Base-by-base conservation (phyloP, 176 grass and related monocot genomes). In the Themeda triandra region DNA sequence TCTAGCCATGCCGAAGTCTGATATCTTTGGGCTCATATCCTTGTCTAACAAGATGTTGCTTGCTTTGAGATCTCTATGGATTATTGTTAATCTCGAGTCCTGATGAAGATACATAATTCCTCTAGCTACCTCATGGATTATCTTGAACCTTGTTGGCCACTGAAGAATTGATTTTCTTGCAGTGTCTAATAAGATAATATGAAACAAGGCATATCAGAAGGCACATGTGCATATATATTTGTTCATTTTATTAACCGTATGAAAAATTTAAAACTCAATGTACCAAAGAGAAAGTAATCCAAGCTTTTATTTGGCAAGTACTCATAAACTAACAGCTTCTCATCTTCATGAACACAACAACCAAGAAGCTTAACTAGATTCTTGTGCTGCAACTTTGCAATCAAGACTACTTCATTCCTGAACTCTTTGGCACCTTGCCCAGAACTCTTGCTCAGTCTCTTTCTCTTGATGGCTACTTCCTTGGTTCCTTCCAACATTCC, bases 101-200 rank as follows among this genome's bases (percentile, higher is more conserved):
- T 82, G 82, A 51, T 93, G 91, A 13, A 93, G 91, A 65, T 93
- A 93, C 14, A 90, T 49, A 46, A 93, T 79, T n/a, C 91, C 91
- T 75, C 87, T 83, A 48, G 85, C 88, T 65, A 90, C 10, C 0
- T 88, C 88, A 19, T 88, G 65, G 2, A 88, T 88, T 77, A 93
- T 93, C 18, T 45, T 90, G 28, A 73, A 85, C 39, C 91, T 59
- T 67, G 21, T 85, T 7, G 23, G 37, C 88, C 91, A 93, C 66
- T 88, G 85, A 48, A 93, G 62, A 17, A 74, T 19, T 33, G 12
- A 13, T 31, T 40, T 83, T 24, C 81, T 92, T 19, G 35, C 25
- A 18, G 23, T 13, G 27, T 83, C 90, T 92, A 56, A 23, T 33
- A 80, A 25, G 4, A 21, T 23, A 83, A 21, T 1, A 64, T 27